A percentile compares a stretch with the other conserved stretches of the same genome.
Evolutionary conservation across 805 yeast genomes (phyloP).

Genomic region (Maudiozyma barnettii): DNA sequence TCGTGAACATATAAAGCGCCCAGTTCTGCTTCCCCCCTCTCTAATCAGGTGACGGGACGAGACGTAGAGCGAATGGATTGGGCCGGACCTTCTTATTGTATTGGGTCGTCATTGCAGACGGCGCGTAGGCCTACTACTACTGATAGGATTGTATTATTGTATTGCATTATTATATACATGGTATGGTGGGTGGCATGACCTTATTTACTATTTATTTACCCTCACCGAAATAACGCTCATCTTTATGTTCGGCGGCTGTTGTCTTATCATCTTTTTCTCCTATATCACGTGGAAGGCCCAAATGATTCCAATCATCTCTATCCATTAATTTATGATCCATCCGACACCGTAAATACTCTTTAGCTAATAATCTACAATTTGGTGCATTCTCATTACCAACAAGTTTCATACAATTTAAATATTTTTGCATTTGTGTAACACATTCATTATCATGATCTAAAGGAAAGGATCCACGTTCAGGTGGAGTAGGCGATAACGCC

Average conservation of each 20-base stretch:
- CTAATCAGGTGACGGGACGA: too few relatives aligned
- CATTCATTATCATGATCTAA: constrained; percentile 86
- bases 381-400: constrained; percentile 80
- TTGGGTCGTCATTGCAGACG: too few relatives aligned
- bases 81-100: too few relatives aligned
- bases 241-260: not conserved
- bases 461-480: constrained; percentile 94
- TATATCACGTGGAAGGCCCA: constrained; percentile 49
- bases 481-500: constrained; percentile 75
- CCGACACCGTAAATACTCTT: constrained; percentile 71
- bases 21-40: too few relatives aligned
- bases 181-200: too few relatives aligned
- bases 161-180: too few relatives aligned
- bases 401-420: constrained; percentile 66
- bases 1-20: too few relatives aligned
- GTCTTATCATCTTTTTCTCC: too few relatives aligned
- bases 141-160: too few relatives aligned
- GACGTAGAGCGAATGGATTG: too few relatives aligned
- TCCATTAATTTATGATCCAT: constrained; percentile 73
- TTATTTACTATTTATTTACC: too few relatives aligned
- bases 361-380: constrained; percentile 81
- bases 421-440: constrained; percentile 59
- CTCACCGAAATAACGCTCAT: not conserved
- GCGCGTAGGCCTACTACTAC: too few relatives aligned
- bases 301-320: constrained; percentile 45